A percentile compares a stretch with the other conserved stretches of the same genome.
These are phyloP conservation scores for Penicillium corylophilum DNA, from an alignment of 2,329 filamentous ascomycete species.

Conservation along the genomic window DNA sequence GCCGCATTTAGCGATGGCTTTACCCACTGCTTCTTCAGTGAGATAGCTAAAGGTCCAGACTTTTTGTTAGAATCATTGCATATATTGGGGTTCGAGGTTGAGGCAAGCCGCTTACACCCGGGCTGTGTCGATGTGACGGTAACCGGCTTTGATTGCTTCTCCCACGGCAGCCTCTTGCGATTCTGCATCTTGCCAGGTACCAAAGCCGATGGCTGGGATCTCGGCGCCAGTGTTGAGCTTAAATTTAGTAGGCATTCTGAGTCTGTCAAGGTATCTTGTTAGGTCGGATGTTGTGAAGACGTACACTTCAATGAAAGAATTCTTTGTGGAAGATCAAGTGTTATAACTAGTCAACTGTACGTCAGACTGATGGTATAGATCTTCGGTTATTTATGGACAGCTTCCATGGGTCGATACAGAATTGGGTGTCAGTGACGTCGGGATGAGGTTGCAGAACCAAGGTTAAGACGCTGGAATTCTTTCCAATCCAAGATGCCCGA, in stretches of 20 bases:
- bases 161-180: slow-evolving; percentile 51
- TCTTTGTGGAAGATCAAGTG: not conserved
- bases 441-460: not conserved
- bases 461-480: not conserved
- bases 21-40: slow-evolving; percentile 66
- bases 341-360: too few relatives aligned
- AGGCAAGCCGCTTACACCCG: slow-evolving; percentile 35
- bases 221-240: slow-evolving; percentile 50
- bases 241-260: slow-evolving; percentile 35
- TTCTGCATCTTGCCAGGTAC: slow-evolving; percentile 55
- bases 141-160: slow-evolving; percentile 52
- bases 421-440: slow-evolving; percentile 8
- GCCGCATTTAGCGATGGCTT: slow-evolving; percentile 62
- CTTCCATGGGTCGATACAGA: not conserved
- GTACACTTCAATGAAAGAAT: not conserved
- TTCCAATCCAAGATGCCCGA: not conserved
- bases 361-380: not conserved
- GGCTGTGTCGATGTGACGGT: slow-evolving; percentile 56
- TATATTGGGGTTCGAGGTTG: not conserved
- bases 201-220: slow-evolving; percentile 52
- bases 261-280: not conserved
- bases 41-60: slow-evolving; percentile 47
- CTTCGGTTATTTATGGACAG: not conserved
- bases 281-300: not conserved
- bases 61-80: not conserved